phyloP scores from a whole-genome alignment of 2,329 filamentous ascomycete genomes.

The Diaporthe citriasiana region DNA sequence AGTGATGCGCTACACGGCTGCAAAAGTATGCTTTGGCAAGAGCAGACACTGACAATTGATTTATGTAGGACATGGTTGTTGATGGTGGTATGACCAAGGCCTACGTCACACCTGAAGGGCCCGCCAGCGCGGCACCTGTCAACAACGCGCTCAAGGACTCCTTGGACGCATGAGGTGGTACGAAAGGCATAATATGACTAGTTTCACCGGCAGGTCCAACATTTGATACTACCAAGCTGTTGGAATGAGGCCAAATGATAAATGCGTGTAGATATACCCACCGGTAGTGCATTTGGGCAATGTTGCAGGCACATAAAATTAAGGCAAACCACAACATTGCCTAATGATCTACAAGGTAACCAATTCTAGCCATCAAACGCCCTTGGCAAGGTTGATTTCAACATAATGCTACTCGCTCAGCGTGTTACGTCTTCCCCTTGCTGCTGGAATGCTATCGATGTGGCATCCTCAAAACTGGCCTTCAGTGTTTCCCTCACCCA shows the following conservation, averaged over 20 bases:
- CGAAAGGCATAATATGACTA: background rate
- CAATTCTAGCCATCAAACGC: too few relatives aligned
- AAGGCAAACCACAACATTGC: background rate
- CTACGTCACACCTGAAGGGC: slow-evolving; percentile 80
- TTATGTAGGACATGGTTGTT: slow-evolving; percentile 84
- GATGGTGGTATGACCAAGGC: slow-evolving; percentile 97
- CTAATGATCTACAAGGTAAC: background rate
- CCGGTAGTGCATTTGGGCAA: background rate
- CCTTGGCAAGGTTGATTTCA: background rate
- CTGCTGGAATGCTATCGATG: background rate
- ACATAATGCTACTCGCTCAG: background rate
- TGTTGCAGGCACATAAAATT: background rate
- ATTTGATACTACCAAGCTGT: background rate
- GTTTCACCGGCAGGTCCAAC: background rate
- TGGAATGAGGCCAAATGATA: background rate
- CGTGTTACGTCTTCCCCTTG: background rate
- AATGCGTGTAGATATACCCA: background rate
- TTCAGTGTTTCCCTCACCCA: slow-evolving; percentile 96
- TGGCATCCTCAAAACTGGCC: slow-evolving; percentile 64
- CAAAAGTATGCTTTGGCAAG: background rate
- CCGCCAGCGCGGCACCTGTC: slow-evolving; percentile 64
- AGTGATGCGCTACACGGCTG: background rate
- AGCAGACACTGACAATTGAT: slow-evolving; percentile 15
- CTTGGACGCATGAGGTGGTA: slow-evolving; percentile 50
- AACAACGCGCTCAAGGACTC: slow-evolving; percentile 72